Evolutionary conservation across 768 basidiomycete genomes (phyloP).

Genomic region (Lactarius vividus): DNA sequence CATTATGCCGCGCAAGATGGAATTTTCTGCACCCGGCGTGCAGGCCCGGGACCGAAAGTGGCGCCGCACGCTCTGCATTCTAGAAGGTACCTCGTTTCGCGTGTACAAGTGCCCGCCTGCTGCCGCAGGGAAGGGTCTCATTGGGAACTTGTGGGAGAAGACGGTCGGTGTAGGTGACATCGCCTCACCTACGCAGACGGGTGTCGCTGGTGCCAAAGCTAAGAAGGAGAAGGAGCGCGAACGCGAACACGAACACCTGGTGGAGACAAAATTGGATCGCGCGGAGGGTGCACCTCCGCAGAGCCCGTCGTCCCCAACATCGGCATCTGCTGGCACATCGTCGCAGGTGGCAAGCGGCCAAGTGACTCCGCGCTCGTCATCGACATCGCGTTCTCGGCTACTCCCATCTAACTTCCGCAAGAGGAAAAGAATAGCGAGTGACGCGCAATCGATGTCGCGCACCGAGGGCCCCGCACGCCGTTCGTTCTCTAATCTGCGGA

Average conservation of each 20-base stretch:
- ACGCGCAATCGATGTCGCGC: not conserved
- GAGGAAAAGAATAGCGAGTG: conserved; percentile 7
- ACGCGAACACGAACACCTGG: conserved; percentile 23
- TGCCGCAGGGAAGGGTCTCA: conserved; percentile 43
- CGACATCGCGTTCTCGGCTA: conserved; percentile 15
- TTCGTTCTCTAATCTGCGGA: conserved; percentile 24
- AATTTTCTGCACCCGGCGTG: conserved; percentile 80
- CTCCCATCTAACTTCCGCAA: conserved; percentile 23
- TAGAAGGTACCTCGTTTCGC: conserved; percentile 89
- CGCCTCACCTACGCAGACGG: conserved; percentile 30
- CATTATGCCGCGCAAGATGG: conserved; percentile 87
- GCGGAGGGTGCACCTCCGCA: not conserved
- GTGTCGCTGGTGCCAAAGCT: conserved; percentile 32
- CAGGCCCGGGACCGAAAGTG: conserved; percentile 91
- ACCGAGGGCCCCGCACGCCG: not conserved
- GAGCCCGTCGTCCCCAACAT: not conserved
- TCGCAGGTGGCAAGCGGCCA: not conserved
- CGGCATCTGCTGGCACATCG: not conserved
- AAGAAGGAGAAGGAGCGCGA: conserved; percentile 35
- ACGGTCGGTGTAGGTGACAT: conserved; percentile 72
- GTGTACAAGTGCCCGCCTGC: conserved; percentile 59
- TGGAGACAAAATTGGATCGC: conserved; percentile 8
- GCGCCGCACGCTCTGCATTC: conserved; percentile 81
- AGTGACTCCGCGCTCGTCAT: not conserved
- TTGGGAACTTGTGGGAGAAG: conserved; percentile 79